These are phyloP conservation scores for Pouteria campechiana DNA, from an alignment of 179 eudicot species.

Conservation along the genomic window DNA sequence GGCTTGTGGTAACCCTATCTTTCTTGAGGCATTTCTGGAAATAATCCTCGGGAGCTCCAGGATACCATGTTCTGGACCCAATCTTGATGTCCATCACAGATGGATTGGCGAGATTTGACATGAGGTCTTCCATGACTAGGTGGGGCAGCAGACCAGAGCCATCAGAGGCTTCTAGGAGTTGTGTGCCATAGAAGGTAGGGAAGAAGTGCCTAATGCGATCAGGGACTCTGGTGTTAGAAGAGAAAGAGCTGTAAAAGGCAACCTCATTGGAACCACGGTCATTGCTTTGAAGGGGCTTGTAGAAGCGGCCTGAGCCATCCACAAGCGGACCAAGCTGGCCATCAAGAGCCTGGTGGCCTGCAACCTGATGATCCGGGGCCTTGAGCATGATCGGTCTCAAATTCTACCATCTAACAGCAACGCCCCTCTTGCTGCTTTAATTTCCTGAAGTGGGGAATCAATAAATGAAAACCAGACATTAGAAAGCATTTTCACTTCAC, in stretches of 20 bases:
- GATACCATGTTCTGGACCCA: conserved; percentile 79
- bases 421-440: too few species aligned
- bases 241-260: conserved; percentile 53
- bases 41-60: conserved; percentile 47
- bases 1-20: conserved; percentile 42
- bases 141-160: conserved; percentile 67
- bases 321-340: conserved; percentile 76
- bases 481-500: too few species aligned
- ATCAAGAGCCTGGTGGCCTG: conserved; percentile 62
- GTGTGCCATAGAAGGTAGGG: conserved; percentile 63
- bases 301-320: conserved; percentile 67
- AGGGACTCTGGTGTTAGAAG: conserved; percentile 42
- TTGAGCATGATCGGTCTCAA: conserved; percentile 40
- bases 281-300: conserved; percentile 82
- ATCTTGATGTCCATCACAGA: conserved; percentile 66
- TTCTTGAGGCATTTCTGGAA: conserved; percentile 50
- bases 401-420: too few species aligned
- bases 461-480: too few species aligned
- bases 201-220: conserved; percentile 46
- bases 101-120: conserved; percentile 25
- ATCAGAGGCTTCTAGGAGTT: conserved; percentile 60
- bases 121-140: conserved; percentile 53
- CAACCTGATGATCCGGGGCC: conserved; percentile 82
- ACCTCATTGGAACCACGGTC: conserved; percentile 62
- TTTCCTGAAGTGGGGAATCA: too few species aligned